These are phyloP conservation scores for Pterocarpus santalinus DNA, from an alignment of 306 rosid genomes.

Conservation along the genomic window DNA sequence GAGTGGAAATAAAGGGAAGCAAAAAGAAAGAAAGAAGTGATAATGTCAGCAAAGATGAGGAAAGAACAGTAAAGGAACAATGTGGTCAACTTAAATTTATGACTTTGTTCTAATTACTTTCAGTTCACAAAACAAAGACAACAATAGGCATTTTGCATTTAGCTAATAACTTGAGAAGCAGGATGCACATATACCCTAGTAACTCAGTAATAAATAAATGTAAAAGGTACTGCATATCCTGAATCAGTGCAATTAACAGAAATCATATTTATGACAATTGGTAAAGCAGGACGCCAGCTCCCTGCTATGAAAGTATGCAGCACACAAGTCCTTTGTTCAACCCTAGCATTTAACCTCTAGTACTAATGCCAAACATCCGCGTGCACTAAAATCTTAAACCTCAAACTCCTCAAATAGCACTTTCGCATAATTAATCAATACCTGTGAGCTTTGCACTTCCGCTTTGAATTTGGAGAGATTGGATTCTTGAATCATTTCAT, in stretches of 20 bases:
- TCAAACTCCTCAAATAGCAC: not conserved
- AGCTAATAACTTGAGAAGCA: not conserved
- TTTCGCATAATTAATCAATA: slow-evolving; percentile 24
- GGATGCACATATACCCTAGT: not conserved
- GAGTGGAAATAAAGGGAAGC: not conserved
- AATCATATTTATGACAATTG: not conserved
- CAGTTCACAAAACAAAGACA: not conserved
- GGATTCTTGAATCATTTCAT: slow-evolving; percentile 72
- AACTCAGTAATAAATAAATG: not conserved
- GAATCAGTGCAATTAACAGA: not conserved
- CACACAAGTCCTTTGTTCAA: not conserved
- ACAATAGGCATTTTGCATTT: not conserved
- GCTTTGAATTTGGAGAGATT: slow-evolving; percentile 78
- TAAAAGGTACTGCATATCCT: not conserved
- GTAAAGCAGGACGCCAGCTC: not conserved
- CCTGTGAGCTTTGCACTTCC: slow-evolving; percentile 85
- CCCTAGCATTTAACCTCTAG: not conserved
- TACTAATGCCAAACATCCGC: not conserved
- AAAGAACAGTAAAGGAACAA: not conserved
- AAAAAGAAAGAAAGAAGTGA: too few species aligned
- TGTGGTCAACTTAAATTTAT: not conserved
- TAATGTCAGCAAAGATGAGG: not conserved
- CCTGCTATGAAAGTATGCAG: not conserved
- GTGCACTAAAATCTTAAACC: slow-evolving; percentile 18
- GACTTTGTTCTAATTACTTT: not conserved